These are phyloP conservation scores for Eutrema salsugineum DNA, from an alignment of 441 rosid genomes.

Conservation along the genomic window DNA sequence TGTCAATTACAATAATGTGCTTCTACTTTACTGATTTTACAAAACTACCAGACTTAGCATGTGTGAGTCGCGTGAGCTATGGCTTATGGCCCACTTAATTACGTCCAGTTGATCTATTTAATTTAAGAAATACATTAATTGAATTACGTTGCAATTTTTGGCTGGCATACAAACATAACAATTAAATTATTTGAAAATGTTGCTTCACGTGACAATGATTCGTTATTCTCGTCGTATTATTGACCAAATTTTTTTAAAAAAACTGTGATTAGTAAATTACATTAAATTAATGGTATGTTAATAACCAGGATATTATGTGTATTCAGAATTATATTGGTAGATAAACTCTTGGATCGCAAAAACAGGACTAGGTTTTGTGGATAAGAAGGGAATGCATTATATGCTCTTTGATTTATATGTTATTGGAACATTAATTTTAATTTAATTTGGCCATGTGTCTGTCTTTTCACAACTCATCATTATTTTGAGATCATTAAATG, in stretches of 20 bases:
- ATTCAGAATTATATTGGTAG: neutral
- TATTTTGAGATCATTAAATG: conserved; percentile 13
- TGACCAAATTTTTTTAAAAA: neutral
- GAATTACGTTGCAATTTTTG: neutral
- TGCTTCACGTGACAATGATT: conserved; percentile 17
- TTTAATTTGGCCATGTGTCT: conserved; percentile 21
- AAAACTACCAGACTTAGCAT: conserved; percentile 13
- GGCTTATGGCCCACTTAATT: conserved; percentile 7
- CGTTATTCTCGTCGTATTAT: conserved; percentile 12
- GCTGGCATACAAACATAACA: neutral
- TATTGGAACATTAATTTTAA: neutral
- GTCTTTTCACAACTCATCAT: neutral
- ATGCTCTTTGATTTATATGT: neutral
- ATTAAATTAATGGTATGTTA: neutral
- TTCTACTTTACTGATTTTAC: conserved; percentile 8
- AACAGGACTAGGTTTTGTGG: neutral
- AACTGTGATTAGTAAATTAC: neutral
- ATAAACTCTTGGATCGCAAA: conserved; percentile 19
- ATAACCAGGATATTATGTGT: neutral
- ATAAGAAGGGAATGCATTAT: neutral
- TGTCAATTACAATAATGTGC: neutral
- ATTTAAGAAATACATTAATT: no score
- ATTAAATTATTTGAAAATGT: neutral
- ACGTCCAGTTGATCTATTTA: neutral
- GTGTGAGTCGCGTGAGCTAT: conserved; percentile 29